phyloP scores from a whole-genome alignment of 2,329 filamentous ascomycete species.

The Chaetomium sp. region DNA sequence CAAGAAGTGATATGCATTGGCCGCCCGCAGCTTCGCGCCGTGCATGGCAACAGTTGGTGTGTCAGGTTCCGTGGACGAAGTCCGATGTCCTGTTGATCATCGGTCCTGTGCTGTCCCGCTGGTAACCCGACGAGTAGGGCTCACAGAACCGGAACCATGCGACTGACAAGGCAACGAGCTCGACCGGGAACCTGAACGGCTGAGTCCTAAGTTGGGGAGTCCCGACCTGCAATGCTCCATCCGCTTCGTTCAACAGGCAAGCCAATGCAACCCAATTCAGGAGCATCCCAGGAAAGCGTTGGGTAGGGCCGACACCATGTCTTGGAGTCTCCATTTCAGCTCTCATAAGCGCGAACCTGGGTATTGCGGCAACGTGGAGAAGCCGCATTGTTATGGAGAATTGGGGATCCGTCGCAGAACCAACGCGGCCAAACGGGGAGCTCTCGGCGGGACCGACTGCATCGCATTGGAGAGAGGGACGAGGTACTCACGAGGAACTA shows the following conservation, averaged over 20 bases:
- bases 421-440: constrained; percentile 5
- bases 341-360: not conserved
- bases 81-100: not conserved
- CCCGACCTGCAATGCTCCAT: not conserved
- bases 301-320: constrained; percentile 6
- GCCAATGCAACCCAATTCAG: constrained; percentile 20
- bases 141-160: not conserved
- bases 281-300: not conserved
- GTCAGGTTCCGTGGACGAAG: not conserved
- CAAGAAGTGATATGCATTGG: not conserved
- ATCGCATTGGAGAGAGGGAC: not conserved
- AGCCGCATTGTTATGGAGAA: not conserved
- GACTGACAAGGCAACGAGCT: not conserved
- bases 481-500: constrained; percentile 14
- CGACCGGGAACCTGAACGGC: not conserved
- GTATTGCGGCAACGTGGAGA: constrained; percentile 9
- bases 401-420: not conserved
- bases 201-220: not conserved
- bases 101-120: not conserved
- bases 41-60: not conserved
- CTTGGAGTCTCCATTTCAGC: constrained; percentile 10
- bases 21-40: constrained; percentile 7
- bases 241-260: not conserved
- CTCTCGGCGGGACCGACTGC: no score
- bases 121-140: no score